phyloP scores from a whole-genome alignment of 1,284 basidiomycete species.

The Rhodotorula sp. region DNA sequence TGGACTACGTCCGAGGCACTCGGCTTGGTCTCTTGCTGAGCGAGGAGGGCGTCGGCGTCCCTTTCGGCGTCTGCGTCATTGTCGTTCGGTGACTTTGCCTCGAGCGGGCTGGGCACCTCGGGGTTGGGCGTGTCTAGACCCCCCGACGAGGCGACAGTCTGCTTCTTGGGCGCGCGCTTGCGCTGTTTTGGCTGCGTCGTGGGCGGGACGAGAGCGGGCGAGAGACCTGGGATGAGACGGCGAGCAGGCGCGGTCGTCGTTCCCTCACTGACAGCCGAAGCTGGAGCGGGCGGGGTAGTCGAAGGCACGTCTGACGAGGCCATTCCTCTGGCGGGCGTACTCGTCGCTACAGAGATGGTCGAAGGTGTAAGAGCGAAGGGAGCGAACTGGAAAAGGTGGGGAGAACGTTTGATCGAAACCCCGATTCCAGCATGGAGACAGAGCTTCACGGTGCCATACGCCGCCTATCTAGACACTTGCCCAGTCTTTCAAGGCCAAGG shows the following conservation, averaged over 20 bases:
- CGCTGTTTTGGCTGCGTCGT: conserved; percentile 12
- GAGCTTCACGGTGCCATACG: too few relatives aligned
- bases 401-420: too few relatives aligned
- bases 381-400: too few relatives aligned
- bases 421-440: too few relatives aligned
- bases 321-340: too few relatives aligned
- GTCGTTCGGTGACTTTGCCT: background rate
- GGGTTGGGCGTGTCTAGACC: background rate
- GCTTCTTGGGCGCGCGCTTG: conserved; percentile 24
- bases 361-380: too few relatives aligned
- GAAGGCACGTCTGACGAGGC: background rate
- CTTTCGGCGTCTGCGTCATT: background rate
- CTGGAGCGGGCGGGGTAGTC: background rate
- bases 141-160: background rate
- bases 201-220: background rate
- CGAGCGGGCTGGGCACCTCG: conserved; percentile 3
- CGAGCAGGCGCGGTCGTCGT: background rate
- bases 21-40: conserved; percentile 29
- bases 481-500: too few relatives aligned
- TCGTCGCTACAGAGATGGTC: too few relatives aligned
- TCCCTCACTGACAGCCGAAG: background rate
- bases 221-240: conserved; percentile 24
- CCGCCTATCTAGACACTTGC: too few relatives aligned
- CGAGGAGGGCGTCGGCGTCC: conserved; percentile 12
- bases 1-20: conserved; percentile 39